These are phyloP conservation scores for Pythium scleroteichum DNA, from an alignment of 352 stramenopile genomes.

Conservation along the genomic window DNA sequence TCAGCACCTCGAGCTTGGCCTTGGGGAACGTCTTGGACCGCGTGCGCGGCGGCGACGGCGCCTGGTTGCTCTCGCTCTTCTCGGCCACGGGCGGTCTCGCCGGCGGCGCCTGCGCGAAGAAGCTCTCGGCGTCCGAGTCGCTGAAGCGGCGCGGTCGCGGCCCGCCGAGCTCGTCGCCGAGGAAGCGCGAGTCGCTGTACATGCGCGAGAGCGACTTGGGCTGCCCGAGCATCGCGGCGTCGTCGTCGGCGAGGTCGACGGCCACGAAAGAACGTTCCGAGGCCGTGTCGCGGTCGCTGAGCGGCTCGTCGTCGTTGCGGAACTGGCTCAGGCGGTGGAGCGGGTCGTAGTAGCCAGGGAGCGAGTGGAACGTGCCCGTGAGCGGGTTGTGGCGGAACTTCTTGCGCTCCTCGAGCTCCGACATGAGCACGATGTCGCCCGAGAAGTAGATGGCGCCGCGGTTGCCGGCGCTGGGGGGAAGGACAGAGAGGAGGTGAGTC, in stretches of 20 bases:
- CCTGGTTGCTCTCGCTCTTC: constrained; percentile 2
- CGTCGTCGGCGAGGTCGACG: constrained; percentile 72
- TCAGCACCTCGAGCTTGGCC: constrained; percentile 12
- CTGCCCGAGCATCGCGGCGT: constrained; percentile 47
- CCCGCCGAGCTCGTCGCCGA: not conserved
- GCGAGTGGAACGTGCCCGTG: constrained; percentile 85
- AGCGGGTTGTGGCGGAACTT: constrained; percentile 87
- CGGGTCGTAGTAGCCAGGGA: constrained; percentile 86
- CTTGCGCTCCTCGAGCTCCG: constrained; percentile 87
- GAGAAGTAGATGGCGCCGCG: constrained; percentile 87
- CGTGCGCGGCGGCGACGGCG: constrained; percentile 15
- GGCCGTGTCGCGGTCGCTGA: constrained; percentile 69
- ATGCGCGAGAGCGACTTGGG: constrained; percentile 65
- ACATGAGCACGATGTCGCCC: constrained; percentile 86
- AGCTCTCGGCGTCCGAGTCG: constrained; percentile 75
- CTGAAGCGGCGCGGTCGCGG: constrained; percentile 72
- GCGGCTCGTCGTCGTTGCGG: constrained; percentile 56
- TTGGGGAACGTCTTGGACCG: constrained; percentile 25
- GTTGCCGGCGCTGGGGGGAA: constrained; percentile 63
- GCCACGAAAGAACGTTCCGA: constrained; percentile 79
- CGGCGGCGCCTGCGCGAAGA: constrained; percentile 36
- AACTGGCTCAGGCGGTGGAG: constrained; percentile 78
- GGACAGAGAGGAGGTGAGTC: not conserved
- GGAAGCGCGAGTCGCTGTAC: constrained; percentile 63
- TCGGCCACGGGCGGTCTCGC: not conserved